Conservation (phyloP, 208 protist species). For the Wallacemonas rigidus region DNA sequence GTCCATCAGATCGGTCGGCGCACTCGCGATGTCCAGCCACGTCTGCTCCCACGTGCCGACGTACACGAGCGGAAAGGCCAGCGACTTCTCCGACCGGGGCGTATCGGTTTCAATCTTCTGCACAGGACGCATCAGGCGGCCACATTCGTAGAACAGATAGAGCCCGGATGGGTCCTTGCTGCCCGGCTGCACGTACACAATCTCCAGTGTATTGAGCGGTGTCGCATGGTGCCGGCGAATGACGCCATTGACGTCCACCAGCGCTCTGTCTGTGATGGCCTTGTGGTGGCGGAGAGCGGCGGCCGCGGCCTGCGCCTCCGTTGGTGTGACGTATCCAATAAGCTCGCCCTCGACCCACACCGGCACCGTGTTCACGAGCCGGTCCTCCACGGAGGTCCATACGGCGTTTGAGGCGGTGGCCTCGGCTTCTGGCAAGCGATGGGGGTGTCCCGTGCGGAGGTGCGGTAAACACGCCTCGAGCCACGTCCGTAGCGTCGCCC, state of each 20-base stretch:
- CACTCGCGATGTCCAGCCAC: conserved; percentile 97
- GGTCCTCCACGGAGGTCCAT: conserved; percentile 35
- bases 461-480: conserved; percentile 47
- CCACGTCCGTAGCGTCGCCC: conserved; percentile 24
- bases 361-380: conserved; percentile 67
- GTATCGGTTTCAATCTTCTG: conserved; percentile 69
- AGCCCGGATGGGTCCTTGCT: conserved; percentile 82
- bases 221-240: conserved; percentile 54
- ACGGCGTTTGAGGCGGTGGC: neutral
- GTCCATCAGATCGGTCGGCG: conserved; percentile 87
- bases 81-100: conserved; percentile 34
- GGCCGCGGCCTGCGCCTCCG: conserved; percentile 47
- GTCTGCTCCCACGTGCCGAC: conserved; percentile 98
- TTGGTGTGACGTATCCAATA: conserved; percentile 77
- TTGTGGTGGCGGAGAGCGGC: conserved; percentile 52
- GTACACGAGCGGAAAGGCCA: conserved; percentile 77
- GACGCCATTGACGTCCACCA: conserved; percentile 67
- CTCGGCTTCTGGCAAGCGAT: conserved; percentile 5
- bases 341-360: conserved; percentile 94
- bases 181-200: conserved; percentile 72
- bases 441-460: conserved; percentile 43
- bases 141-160: conserved; percentile 90
- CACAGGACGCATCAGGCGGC: conserved; percentile 97
- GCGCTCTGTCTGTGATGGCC: conserved; percentile 37
- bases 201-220: conserved; percentile 72